Percentiles rank a stretch among this genome's conserved stretches.
These are phyloP conservation scores for Didymella keratinophila DNA, from an alignment of 2,329 filamentous ascomycete genomes.

Conservation along the genomic window DNA sequence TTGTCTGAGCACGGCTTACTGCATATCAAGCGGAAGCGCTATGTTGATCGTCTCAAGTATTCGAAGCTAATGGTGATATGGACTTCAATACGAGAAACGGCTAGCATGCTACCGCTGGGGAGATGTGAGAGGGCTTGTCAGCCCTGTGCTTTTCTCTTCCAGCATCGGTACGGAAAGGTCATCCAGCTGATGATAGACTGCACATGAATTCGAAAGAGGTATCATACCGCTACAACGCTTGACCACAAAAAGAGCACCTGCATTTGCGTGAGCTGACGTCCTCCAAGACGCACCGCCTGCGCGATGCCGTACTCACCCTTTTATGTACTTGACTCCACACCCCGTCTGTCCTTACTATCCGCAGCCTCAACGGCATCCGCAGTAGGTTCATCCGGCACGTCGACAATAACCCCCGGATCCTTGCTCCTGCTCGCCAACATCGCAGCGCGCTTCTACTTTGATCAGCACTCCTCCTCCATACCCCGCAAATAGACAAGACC, in stretches of 20 bases:
- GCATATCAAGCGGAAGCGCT: background rate
- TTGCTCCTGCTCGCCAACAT: conserved; percentile 49
- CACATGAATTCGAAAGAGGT: background rate
- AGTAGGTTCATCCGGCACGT: conserved; percentile 54
- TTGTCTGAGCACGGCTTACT: background rate
- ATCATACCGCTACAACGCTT: background rate
- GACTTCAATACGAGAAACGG: background rate
- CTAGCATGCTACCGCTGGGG: too few species aligned
- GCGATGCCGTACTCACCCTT: background rate
- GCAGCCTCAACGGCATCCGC: conserved; percentile 55
- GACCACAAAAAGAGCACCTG: background rate
- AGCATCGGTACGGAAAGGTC: too few species aligned
- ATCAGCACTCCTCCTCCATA: conserved; percentile 6
- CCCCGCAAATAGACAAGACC: conserved; percentile 8
- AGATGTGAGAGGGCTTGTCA: too few species aligned
- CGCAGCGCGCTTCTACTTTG: conserved; percentile 47
- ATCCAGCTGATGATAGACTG: background rate
- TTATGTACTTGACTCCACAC: conserved; percentile 1
- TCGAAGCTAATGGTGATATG: background rate
- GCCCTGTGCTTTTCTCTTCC: too few species aligned
- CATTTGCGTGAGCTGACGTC: too few species aligned
- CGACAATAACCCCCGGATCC: conserved; percentile 56
- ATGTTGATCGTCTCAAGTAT: background rate
- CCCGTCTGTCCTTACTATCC: conserved; percentile 29
- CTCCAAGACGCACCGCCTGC: too few species aligned